Percentiles rank a stretch among this genome's conserved stretches.
Conservation (phyloP, 108 stramenopile genomes). For the Pseudonitzschia delicatissima region DNA sequence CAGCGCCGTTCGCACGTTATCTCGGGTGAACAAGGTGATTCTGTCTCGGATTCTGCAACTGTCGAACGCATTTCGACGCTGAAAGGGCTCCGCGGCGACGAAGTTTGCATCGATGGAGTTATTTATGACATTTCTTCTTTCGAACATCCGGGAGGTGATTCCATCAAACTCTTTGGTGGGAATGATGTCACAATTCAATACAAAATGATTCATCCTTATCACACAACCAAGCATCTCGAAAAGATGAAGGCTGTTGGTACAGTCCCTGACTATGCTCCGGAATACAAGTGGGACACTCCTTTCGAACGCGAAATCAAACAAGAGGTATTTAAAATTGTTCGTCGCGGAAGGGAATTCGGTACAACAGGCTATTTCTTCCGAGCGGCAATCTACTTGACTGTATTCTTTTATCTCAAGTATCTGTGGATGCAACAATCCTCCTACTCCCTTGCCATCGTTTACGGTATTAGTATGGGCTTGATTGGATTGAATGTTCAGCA, state of each 20-base stretch:
- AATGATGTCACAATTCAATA: slow-evolving; percentile 89
- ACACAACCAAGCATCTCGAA: slow-evolving; percentile 80
- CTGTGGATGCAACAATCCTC: slow-evolving; percentile 59
- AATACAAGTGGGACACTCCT: slow-evolving; percentile 85
- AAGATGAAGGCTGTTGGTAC: slow-evolving; percentile 84
- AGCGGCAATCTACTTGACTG: slow-evolving; percentile 58
- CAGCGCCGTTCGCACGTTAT: slow-evolving; percentile 30
- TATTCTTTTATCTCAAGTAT: slow-evolving; percentile 70
- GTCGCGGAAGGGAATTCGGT: slow-evolving; percentile 81
- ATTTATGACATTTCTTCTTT: slow-evolving; percentile 77
- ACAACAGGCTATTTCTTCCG: slow-evolving; percentile 73
- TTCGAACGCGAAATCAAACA: slow-evolving; percentile 86
- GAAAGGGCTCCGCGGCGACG: slow-evolving; percentile 47
- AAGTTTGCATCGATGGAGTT: slow-evolving; percentile 74
- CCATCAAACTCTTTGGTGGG: slow-evolving; percentile 80
- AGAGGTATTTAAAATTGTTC: slow-evolving; percentile 89
- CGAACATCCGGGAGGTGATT: slow-evolving; percentile 84
- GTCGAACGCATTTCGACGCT: slow-evolving; percentile 29
- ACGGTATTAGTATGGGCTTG: slow-evolving; percentile 73
- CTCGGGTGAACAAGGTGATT: not conserved
- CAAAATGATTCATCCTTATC: slow-evolving; percentile 92
- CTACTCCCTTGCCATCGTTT: slow-evolving; percentile 58
- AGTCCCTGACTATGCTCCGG: slow-evolving; percentile 50
- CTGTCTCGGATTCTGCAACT: slow-evolving; percentile 21
- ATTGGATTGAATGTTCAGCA: slow-evolving; percentile 94